Base-by-base conservation (phyloP, 2,329 filamentous ascomycete species). In the Monilinia aucupariae region DNA sequence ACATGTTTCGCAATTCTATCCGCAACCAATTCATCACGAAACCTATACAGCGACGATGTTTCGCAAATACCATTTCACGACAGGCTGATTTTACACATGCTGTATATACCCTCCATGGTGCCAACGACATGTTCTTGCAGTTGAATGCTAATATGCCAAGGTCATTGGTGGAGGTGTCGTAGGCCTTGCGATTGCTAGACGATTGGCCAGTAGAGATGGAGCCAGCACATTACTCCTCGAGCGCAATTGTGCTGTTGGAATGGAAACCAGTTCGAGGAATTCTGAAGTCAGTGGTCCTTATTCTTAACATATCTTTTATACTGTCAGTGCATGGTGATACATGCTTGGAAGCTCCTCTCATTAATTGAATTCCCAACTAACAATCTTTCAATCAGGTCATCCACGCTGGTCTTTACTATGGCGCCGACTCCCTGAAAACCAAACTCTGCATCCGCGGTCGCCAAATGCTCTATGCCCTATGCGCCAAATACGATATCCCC, bases 331-430 rank as follows among this genome's bases (percentile, higher is more conserved):
- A 17, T 6, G 1, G 55, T 22, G n/a, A 41, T 32, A 25, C 7
- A 27, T 47, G 13, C 37, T 7, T n/a, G 12, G 4, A 10, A 41
- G 1, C 6, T 20, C 7, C 9, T 4, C 17, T 15, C 30, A 55
- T 7, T 49, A 56, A 13, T 43, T 27, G 15, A 20, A 37, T 9
- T 9, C 6, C 27, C 20, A 34, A 30, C 27, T 58, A n/a, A 47
- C 17, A 22, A 20, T 17, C 17, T 30, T 22, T 10, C 15, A 49
- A 22, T 53, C 34, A 97, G 82, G 93, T 97, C 62, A 96, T 99
- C 70, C 94, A 99, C 75, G 94, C 91, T 1, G 94, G 94, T 17
- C 82, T 97, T 56, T 97, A 67, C 55, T 73, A 74, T 76, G 90
- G 89, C 20, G 74, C 80, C 7, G 76, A 78, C 48, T 88, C 86